Conservation (phyloP, 202 grass and related monocot species). For the Bolboschoenoplectus hybrid region DNA sequence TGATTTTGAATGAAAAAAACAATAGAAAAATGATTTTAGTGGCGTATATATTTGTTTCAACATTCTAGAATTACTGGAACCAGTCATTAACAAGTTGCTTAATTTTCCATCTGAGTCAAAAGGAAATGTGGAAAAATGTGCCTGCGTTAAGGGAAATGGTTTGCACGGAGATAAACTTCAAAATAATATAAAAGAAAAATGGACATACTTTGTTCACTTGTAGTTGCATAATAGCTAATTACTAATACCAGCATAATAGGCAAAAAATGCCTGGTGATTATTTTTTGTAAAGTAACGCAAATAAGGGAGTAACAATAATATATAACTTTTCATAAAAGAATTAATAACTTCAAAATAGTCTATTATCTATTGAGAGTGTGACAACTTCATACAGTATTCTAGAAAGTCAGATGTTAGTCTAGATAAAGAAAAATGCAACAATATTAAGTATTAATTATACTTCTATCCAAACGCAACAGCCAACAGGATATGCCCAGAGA, state of each 20-base stretch:
- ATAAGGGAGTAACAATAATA: neutral
- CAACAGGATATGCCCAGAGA: neutral
- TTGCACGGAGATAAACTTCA: neutral
- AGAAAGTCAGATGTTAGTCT: neutral
- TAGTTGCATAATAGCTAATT: neutral
- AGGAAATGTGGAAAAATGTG: neutral
- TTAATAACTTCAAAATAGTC: neutral
- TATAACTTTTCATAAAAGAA: neutral
- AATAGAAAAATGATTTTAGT: neutral
- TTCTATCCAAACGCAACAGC: neutral
- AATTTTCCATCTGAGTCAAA: neutral
- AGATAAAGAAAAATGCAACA: neutral
- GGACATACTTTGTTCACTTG: neutral
- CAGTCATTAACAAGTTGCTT: neutral
- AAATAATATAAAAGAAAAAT: neutral
- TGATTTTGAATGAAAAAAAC: neutral
- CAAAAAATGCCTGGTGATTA: neutral
- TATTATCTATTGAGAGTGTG: too few relatives aligned
- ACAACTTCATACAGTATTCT: neutral
- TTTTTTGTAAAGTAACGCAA: neutral
- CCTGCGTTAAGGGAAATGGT: neutral
- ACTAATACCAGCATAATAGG: neutral
- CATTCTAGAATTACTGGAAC: neutral
- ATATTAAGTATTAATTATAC: neutral
- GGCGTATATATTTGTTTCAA: neutral